Conservation (phyloP, 371 early-diverging fungal genomes). For the Chytridium lagenaria region DNA sequence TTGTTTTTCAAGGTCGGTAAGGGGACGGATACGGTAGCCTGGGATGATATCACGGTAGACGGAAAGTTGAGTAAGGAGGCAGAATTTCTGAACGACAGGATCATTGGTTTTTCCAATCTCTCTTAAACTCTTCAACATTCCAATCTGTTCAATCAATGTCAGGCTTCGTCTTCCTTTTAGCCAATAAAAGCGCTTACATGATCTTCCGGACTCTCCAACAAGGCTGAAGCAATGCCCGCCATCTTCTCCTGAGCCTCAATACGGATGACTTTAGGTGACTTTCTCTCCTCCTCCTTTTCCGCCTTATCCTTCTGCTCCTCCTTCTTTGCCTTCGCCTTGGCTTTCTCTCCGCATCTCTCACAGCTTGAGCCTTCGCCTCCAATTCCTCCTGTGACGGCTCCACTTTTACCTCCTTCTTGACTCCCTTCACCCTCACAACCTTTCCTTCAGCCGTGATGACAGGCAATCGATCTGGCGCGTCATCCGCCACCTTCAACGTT, state of each 20-base stretch:
- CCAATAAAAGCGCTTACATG: conserved; percentile 54
- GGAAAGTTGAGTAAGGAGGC: conserved; percentile 83
- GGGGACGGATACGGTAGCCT: conserved; percentile 90
- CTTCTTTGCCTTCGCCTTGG: conserved; percentile 5
- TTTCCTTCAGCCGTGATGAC: conserved; percentile 31
- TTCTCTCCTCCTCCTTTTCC: background rate
- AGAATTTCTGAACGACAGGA: conserved; percentile 57
- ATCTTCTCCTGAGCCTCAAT: conserved; percentile 81
- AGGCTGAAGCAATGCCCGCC: conserved; percentile 71
- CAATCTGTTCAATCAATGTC: conserved; percentile 50
- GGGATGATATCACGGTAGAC: conserved; percentile 94
- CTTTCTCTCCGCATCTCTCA: conserved; percentile 18
- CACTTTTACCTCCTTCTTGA: conserved; percentile 6
- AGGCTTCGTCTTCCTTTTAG: background rate
- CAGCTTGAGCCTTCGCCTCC: conserved; percentile 17
- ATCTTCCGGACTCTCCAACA: conserved; percentile 83
- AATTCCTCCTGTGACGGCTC: conserved; percentile 10
- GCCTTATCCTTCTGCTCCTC: background rate
- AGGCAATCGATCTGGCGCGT: background rate
- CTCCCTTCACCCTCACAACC: conserved; percentile 35
- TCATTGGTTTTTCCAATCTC: conserved; percentile 62
- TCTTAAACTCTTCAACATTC: conserved; percentile 67
- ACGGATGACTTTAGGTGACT: conserved; percentile 6
- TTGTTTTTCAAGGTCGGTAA: conserved; percentile 79
- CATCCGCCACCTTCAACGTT: background rate